Conservation (phyloP, 2,329 filamentous ascomycete genomes). For the Botrytis sinoallii region DNA sequence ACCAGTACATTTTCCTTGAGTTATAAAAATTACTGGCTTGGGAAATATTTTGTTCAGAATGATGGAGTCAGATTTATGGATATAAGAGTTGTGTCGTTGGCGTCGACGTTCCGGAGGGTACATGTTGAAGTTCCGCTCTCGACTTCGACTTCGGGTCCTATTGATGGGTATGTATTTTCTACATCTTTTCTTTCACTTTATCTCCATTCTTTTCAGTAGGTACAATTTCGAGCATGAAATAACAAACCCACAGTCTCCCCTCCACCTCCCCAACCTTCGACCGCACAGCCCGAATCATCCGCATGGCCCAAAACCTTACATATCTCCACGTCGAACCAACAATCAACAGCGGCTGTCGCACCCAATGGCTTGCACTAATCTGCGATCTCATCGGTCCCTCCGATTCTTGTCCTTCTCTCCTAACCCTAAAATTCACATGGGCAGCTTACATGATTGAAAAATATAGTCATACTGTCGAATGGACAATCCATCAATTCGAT, state of each 20-base stretch:
- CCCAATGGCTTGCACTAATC: neutral
- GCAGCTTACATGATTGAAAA: neutral
- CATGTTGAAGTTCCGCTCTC: neutral
- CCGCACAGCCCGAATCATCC: neutral
- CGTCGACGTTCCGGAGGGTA: neutral
- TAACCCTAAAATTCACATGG: neutral
- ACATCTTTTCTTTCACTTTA: neutral
- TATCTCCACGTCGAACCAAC: neutral
- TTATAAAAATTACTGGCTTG: neutral
- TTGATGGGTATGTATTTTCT: neutral
- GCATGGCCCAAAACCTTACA: constrained; percentile 3
- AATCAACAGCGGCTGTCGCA: neutral
- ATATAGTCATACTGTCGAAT: neutral
- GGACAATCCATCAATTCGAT: neutral
- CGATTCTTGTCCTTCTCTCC: neutral
- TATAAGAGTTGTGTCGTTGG: neutral
- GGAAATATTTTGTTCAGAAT: neutral
- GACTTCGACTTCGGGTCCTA: neutral
- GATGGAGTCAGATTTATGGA: neutral
- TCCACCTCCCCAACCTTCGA: neutral
- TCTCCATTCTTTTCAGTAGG: too few species aligned
- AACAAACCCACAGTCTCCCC: neutral
- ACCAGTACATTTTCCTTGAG: constrained; percentile 1
- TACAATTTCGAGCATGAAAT: neutral
- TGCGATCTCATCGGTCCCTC: neutral